Percentiles rank a stretch among this genome's conserved stretches.
Evolutionary conservation across 345 rosid species (phyloP).

Genomic region (Crucihimalaya himalaica): DNA sequence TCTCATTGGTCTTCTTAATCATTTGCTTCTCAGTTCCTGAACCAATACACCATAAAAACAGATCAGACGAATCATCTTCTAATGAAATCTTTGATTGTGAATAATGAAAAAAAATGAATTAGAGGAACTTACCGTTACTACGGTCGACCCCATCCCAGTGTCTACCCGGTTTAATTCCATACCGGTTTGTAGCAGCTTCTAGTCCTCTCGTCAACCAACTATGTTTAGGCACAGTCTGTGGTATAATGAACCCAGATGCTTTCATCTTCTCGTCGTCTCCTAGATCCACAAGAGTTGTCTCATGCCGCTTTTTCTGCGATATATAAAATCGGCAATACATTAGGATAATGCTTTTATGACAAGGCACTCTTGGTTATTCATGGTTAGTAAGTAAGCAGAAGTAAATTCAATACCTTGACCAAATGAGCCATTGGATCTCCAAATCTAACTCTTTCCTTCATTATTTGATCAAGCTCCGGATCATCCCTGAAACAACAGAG

Average conservation of each 20-base stretch:
- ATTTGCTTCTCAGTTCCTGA: slow-evolving; percentile 75
- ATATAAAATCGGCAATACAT: background rate
- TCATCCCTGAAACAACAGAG: slow-evolving; percentile 64
- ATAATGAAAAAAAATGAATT: slow-evolving; percentile 3
- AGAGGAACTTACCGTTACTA: slow-evolving; percentile 61
- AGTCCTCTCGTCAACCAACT: slow-evolving; percentile 85
- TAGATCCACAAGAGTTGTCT: slow-evolving; percentile 56
- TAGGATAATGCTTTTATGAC: background rate
- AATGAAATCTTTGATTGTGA: background rate
- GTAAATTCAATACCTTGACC: slow-evolving; percentile 62
- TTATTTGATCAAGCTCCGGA: slow-evolving; percentile 79
- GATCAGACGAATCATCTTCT: background rate
- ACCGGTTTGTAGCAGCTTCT: slow-evolving; percentile 80
- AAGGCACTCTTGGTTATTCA: background rate
- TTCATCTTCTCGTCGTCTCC: slow-evolving; percentile 88
- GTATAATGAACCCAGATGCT: slow-evolving; percentile 85
- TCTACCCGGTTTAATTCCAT: slow-evolving; percentile 90
- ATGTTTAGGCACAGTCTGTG: slow-evolving; percentile 77
- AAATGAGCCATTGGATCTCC: slow-evolving; percentile 98
- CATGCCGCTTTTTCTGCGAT: slow-evolving; percentile 62
- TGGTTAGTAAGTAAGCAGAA: background rate
- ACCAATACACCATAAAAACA: background rate
- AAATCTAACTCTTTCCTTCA: slow-evolving; percentile 77
- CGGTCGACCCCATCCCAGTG: slow-evolving; percentile 99
- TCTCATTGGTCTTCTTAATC: slow-evolving; percentile 70